Evolutionary conservation across 192 early-diverging fungal species (phyloP).

Genomic region (Phlyctochytrium planicorne): DNA sequence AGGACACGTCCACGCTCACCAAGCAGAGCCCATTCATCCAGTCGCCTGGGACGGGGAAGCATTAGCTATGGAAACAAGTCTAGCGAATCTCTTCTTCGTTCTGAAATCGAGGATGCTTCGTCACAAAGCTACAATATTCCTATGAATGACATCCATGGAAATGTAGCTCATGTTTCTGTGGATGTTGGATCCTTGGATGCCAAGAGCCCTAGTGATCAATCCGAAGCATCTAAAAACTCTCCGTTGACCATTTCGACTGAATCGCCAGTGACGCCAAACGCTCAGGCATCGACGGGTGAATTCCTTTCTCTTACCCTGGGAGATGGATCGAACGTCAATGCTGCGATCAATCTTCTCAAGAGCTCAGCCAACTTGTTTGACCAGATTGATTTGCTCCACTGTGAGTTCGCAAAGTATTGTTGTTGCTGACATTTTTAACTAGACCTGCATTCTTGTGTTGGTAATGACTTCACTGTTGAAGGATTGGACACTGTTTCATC

Average conservation of each 20-base stretch:
- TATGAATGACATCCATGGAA: background rate
- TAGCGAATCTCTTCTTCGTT: background rate
- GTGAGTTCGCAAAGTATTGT: too few relatives aligned
- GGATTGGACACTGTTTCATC: constrained; percentile 55
- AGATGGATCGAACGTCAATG: constrained; percentile 57
- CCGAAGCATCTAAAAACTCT: background rate
- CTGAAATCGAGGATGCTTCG: background rate
- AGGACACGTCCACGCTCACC: background rate
- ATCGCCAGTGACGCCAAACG: background rate
- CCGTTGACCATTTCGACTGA: background rate
- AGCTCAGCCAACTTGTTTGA: constrained; percentile 74
- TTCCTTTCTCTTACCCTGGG: constrained; percentile 62
- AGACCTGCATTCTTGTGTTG: constrained; percentile 67
- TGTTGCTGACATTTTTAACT: background rate
- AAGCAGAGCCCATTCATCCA: background rate
- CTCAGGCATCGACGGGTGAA: background rate
- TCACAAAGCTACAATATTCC: background rate
- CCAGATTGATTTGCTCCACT: constrained; percentile 79
- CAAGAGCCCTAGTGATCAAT: background rate
- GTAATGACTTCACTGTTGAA: constrained; percentile 46
- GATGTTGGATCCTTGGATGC: background rate
- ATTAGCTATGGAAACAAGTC: background rate
- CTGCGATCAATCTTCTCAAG: constrained; percentile 59
- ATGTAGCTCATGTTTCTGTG: background rate
- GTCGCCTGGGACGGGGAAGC: background rate